Conservation (phyloP, 176 grass and related monocot genomes). For the Phoenix dactylifera region DNA sequence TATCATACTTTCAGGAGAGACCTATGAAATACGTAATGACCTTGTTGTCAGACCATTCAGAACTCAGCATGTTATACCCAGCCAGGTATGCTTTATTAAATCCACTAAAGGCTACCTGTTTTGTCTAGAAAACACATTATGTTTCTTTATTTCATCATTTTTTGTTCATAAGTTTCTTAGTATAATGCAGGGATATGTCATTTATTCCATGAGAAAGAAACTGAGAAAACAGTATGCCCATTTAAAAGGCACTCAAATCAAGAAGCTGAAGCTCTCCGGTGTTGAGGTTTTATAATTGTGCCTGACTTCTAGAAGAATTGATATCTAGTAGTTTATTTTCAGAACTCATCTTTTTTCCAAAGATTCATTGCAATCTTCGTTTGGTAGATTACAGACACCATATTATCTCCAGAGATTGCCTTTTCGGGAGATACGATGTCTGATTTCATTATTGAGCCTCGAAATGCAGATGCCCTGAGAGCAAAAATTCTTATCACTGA, state of each 20-base stretch:
- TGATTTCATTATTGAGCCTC: slow-evolving; percentile 89
- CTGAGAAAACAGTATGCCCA: slow-evolving; percentile 78
- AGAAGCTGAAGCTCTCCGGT: slow-evolving; percentile 75
- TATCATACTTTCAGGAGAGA: slow-evolving; percentile 56
- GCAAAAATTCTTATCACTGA: slow-evolving; percentile 86
- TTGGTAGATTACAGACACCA: slow-evolving; percentile 65
- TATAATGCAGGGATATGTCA: slow-evolving; percentile 59
- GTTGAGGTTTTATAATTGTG: slow-evolving; percentile 42
- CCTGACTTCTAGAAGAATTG: slow-evolving; percentile 1
- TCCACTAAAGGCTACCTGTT: slow-evolving; percentile 12
- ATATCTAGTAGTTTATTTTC: not conserved
- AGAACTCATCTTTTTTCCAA: not conserved
- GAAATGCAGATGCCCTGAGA: slow-evolving; percentile 90
- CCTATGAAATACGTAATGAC: slow-evolving; percentile 91
- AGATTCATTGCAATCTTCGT: not conserved
- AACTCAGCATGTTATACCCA: slow-evolving; percentile 84
- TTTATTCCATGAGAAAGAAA: slow-evolving; percentile 83
- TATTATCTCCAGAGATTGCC: slow-evolving; percentile 88
- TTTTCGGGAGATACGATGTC: slow-evolving; percentile 84
- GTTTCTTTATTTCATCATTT: not conserved
- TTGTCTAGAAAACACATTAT: not conserved
- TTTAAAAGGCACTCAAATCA: slow-evolving; percentile 75
- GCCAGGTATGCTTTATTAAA: slow-evolving; percentile 47
- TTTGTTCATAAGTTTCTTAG: slow-evolving; percentile 7
- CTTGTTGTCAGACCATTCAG: slow-evolving; percentile 91